Percentiles rank a stretch among this genome's conserved stretches.
Conservation (phyloP, 257 asterid species). For the Penstemon eatonii region DNA sequence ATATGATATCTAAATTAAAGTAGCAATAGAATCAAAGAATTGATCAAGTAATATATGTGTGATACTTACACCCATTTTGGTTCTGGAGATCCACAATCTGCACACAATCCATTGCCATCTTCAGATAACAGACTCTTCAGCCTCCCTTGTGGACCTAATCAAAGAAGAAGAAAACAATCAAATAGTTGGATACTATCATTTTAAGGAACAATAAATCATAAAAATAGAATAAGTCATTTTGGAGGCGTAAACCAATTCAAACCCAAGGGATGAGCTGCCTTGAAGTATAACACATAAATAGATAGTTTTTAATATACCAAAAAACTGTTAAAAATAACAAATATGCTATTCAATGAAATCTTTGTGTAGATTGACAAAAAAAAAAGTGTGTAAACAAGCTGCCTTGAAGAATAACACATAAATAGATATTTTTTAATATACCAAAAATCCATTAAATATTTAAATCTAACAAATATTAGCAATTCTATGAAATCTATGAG, state of each 20-base stretch:
- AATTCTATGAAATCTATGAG: background rate
- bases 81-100: constrained; percentile 91
- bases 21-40: no score
- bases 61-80: constrained; percentile 96
- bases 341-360: background rate
- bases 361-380: background rate
- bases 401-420: no score
- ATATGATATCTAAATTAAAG: no score
- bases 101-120: constrained; percentile 70
- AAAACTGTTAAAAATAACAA: background rate
- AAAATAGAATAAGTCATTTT: background rate
- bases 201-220: background rate
- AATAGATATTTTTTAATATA: background rate
- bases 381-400: background rate
- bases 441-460: background rate
- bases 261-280: no score
- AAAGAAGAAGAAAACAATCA: constrained; percentile 15
- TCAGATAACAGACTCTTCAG: constrained; percentile 62
- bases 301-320: background rate
- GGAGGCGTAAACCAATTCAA: no score
- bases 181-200: constrained; percentile 7
- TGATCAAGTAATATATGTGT: background rate
- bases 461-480: background rate
- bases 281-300: no score
- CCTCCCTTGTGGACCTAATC: constrained; percentile 60